These are phyloP conservation scores for Allantophomopsis lycopodina DNA, from an alignment of 2,329 filamentous ascomycete species.

Conservation along the genomic window DNA sequence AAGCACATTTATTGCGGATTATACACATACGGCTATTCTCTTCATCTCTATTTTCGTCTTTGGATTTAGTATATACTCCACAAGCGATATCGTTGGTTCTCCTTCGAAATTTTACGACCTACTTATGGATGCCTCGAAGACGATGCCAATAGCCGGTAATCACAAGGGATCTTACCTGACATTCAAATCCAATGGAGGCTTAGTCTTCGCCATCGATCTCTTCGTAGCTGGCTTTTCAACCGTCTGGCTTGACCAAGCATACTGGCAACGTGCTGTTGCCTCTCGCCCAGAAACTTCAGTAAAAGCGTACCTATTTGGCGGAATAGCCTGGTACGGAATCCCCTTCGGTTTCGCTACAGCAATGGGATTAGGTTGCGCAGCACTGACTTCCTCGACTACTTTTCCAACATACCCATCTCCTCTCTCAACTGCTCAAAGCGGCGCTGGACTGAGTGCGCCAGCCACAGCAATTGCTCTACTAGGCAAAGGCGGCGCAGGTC, in stretches of 20 bases:
- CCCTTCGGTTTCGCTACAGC: conserved; percentile 22
- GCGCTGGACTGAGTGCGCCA: conserved; percentile 18
- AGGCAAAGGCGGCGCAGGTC: conserved; percentile 19
- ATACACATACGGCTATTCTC: conserved; percentile 25
- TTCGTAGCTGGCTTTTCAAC: conserved; percentile 22
- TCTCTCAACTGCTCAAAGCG: conserved; percentile 16
- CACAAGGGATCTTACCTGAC: conserved; percentile 23
- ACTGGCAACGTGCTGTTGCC: conserved; percentile 29
- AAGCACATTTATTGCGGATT: conserved; percentile 26
- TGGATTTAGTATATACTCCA: conserved; percentile 21
- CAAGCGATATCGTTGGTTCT: conserved; percentile 16
- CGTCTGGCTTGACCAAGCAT: conserved; percentile 27
- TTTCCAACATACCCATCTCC: conserved; percentile 20
- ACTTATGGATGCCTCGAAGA: conserved; percentile 17
- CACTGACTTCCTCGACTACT: conserved; percentile 11
- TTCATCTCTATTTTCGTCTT: conserved; percentile 25
- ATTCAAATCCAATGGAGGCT: conserved; percentile 20
- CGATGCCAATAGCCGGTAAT: conserved; percentile 20
- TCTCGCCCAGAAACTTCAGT: conserved; percentile 24
- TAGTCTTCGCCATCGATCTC: conserved; percentile 23
- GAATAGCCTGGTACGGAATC: conserved; percentile 24
- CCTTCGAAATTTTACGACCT: conserved; percentile 22
- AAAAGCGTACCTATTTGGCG: conserved; percentile 26
- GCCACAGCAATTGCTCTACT: conserved; percentile 21
- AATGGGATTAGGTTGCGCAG: conserved; percentile 21